Percentiles rank a stretch among this genome's conserved stretches.
phyloP scores from a whole-genome alignment of 257 asterid genomes.

The Petrea volubilis region DNA sequence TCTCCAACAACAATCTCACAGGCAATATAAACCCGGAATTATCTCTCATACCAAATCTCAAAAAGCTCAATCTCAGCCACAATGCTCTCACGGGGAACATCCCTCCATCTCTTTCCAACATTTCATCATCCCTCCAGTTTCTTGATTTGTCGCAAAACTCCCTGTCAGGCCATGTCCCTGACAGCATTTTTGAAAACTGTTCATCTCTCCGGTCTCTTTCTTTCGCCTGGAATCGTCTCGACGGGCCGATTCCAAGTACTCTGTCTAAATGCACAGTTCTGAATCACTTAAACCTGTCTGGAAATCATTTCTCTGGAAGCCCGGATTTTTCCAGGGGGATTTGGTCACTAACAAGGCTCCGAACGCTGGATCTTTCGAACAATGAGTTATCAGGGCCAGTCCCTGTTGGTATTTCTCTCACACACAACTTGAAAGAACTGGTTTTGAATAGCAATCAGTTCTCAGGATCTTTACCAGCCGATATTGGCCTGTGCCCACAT shows the following conservation, averaged over 20 bases:
- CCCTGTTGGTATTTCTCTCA: conserved; percentile 48
- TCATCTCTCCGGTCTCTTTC: conserved; percentile 58
- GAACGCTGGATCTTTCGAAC: conserved; percentile 71
- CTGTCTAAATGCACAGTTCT: conserved; percentile 46
- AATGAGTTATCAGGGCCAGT: conserved; percentile 60
- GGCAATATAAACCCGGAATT: conserved; percentile 56
- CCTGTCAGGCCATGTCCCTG: conserved; percentile 62
- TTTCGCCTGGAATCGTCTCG: conserved; percentile 52
- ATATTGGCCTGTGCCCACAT: conserved; percentile 79
- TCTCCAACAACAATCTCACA: conserved; percentile 68
- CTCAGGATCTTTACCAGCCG: conserved; percentile 64
- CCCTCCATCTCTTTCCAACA: conserved; percentile 43
- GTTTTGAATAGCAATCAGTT: conserved; percentile 54
- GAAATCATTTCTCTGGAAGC: conserved; percentile 69
- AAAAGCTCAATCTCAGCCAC: conserved; percentile 61
- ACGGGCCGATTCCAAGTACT: conserved; percentile 59
- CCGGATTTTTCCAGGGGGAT: conserved; percentile 44
- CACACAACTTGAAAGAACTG: conserved; percentile 74
- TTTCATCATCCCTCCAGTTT: conserved; percentile 59
- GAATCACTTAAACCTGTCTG: conserved; percentile 70
- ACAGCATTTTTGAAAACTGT: conserved; percentile 39
- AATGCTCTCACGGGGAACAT: conserved; percentile 60
- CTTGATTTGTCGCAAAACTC: conserved; percentile 72
- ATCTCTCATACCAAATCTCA: conserved; percentile 43
- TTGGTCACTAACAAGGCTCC: conserved; percentile 60